Percentiles rank a stretch among this genome's conserved stretches.
phyloP scores from a whole-genome alignment of 768 basidiomycete species.

The Lactarius vividus region DNA sequence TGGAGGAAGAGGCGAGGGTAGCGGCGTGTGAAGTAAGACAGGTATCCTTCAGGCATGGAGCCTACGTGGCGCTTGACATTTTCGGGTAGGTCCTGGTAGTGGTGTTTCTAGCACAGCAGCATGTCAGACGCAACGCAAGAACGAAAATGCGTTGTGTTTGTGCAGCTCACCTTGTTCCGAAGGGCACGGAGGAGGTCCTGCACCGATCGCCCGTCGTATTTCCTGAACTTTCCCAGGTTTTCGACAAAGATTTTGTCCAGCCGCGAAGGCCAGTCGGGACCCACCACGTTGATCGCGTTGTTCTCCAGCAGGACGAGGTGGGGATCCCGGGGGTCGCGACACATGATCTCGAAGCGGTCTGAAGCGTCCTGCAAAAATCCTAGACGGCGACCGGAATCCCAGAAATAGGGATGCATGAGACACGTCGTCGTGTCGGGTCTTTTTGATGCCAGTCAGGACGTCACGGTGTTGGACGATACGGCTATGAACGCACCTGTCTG shows the following conservation, averaged over 20 bases:
- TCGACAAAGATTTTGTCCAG: conserved; percentile 90
- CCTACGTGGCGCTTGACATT: conserved; percentile 87
- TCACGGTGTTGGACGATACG: background rate
- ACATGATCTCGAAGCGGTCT: conserved; percentile 98
- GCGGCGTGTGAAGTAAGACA: conserved; percentile 90
- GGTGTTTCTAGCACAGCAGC: conserved; percentile 72
- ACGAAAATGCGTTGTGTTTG: background rate
- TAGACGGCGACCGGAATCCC: conserved; percentile 82
- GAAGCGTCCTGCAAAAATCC: conserved; percentile 97
- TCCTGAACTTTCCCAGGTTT: conserved; percentile 94
- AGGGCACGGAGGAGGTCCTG: conserved; percentile 91
- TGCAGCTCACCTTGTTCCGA: conserved; percentile 78
- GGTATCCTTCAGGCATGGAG: conserved; percentile 87
- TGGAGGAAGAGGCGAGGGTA: conserved; percentile 91
- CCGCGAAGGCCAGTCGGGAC: conserved; percentile 84
- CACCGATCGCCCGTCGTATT: conserved; percentile 89
- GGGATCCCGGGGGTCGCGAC: conserved; percentile 81
- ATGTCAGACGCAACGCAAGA: conserved; percentile 14
- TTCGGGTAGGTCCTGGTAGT: conserved; percentile 95
- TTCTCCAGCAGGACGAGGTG: conserved; percentile 73
- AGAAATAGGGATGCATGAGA: conserved; percentile 94
- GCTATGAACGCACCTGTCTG: conserved; percentile 51
- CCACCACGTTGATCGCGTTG: conserved; percentile 68
- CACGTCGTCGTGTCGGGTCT: conserved; percentile 90
- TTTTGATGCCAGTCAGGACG: conserved; percentile 33